Conservation (phyloP, 2,329 filamentous ascomycete genomes). For the Teratosphaeria nubilosa region DNA sequence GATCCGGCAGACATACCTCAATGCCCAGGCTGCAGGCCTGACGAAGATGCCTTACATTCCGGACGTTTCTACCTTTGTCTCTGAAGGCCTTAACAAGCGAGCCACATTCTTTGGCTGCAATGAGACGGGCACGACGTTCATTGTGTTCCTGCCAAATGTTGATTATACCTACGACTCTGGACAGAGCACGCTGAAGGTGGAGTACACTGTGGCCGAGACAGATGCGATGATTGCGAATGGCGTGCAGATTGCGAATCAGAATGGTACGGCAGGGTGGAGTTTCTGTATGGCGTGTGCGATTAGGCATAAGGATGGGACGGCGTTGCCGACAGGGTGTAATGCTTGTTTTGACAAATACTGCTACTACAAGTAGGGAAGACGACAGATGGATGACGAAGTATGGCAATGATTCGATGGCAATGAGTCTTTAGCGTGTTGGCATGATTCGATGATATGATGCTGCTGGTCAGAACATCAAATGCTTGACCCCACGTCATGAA, state of each 20-base stretch:
- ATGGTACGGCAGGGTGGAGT: conserved; percentile 26
- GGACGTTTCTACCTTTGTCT: conserved; percentile 45
- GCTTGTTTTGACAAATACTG: conserved; percentile 34
- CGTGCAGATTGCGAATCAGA: conserved; percentile 29
- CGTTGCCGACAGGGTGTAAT: conserved; percentile 26
- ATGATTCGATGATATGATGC: neutral
- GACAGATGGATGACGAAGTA: neutral
- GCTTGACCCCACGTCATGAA: too few relatives aligned
- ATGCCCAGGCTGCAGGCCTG: conserved; percentile 41
- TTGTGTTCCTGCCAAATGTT: conserved; percentile 38
- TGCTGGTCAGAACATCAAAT: neutral
- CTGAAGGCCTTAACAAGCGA: conserved; percentile 47
- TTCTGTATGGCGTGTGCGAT: conserved; percentile 36
- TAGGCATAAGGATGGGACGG: conserved; percentile 24
- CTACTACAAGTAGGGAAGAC: conserved; percentile 13
- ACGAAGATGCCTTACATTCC: conserved; percentile 52
- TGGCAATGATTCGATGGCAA: neutral
- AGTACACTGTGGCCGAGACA: conserved; percentile 28
- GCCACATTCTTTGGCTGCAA: conserved; percentile 57
- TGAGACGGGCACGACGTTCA: conserved; percentile 24
- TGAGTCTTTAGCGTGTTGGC: neutral
- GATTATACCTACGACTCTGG: conserved; percentile 29
- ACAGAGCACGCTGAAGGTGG: conserved; percentile 24
- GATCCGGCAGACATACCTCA: conserved; percentile 48
- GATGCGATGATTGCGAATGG: conserved; percentile 34